phyloP scores from a whole-genome alignment of 176 grass and related monocot genomes.

The Aegilops bicornis region DNA sequence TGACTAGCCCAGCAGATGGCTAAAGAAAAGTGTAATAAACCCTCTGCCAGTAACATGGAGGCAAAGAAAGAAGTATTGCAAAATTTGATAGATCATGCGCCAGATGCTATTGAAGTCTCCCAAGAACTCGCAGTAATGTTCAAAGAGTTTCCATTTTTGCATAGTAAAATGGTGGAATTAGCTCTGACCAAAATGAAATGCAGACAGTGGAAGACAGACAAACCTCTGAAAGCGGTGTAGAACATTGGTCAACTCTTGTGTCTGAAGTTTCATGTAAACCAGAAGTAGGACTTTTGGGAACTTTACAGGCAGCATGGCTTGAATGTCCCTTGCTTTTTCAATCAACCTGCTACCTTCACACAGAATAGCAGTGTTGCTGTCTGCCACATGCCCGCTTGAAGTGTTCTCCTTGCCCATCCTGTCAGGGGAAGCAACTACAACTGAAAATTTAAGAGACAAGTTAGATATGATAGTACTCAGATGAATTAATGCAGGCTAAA shows the following conservation, averaged over 20 bases:
- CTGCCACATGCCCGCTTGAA: constrained; percentile 1
- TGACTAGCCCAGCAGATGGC: neutral
- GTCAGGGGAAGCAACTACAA: constrained; percentile 12
- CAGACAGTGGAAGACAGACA: neutral
- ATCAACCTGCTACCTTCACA: neutral
- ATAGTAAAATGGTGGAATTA: neutral
- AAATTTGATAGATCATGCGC: neutral
- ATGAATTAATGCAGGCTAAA: constrained; percentile 8
- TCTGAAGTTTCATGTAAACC: constrained; percentile 10
- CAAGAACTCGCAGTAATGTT: neutral
- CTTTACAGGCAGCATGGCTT: neutral
- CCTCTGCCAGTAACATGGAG: neutral
- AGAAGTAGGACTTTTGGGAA: neutral
- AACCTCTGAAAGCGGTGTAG: constrained; percentile 23
- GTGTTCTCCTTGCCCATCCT: constrained; percentile 22
- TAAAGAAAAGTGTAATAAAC: neutral
- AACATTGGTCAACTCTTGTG: neutral
- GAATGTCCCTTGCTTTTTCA: neutral
- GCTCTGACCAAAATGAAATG: neutral
- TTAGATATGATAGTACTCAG: neutral
- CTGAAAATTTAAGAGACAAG: constrained; percentile 5
- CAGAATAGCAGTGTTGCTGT: neutral
- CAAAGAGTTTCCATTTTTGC: neutral
- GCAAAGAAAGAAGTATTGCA: neutral
- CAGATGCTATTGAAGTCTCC: neutral